phyloP scores from a whole-genome alignment of 495 filamentous ascomycete species.

The Ramalina peruviana region DNA sequence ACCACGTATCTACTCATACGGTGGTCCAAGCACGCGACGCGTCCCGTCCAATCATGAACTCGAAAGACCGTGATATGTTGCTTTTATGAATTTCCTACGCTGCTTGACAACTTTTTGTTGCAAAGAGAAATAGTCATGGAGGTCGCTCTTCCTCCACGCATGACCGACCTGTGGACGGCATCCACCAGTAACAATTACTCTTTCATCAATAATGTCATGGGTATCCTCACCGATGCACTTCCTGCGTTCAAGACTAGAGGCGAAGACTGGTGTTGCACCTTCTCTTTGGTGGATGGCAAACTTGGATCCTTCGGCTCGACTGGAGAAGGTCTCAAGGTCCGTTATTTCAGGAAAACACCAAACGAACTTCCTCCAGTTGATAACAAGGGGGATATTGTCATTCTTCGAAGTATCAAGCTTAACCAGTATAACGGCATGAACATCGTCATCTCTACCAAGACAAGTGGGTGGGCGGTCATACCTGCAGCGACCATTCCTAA shows the following conservation, averaged over 20 bases:
- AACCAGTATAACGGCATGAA: conserved; percentile 16
- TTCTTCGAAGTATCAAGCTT: conserved; percentile 31
- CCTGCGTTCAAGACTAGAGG: conserved; percentile 19
- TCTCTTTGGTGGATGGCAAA: conserved; percentile 33
- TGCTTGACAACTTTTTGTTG: too few species aligned
- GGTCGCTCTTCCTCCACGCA: conserved; percentile 13
- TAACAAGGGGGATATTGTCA: conserved; percentile 33
- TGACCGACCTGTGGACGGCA: conserved; percentile 27
- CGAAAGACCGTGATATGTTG: too few species aligned
- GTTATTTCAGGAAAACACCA: conserved; percentile 32
- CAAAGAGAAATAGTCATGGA: conserved; percentile 5
- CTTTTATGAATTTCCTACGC: too few species aligned
- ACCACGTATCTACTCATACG: too few species aligned
- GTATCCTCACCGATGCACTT: conserved; percentile 34
- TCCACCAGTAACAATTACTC: conserved; percentile 9
- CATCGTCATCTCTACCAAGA: conserved; percentile 14
- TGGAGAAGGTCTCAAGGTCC: conserved; percentile 32
- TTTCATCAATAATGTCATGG: conserved; percentile 28
- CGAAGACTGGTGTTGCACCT: conserved; percentile 29
- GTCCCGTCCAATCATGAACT: too few species aligned
- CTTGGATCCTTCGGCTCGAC: conserved; percentile 16
- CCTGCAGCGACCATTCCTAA: conserved; percentile 15
- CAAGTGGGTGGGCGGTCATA: conserved; percentile 17
- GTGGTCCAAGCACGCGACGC: too few species aligned
- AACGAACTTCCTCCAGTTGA: conserved; percentile 24